phyloP scores from a whole-genome alignment of 1,139 yeast genomes.

The Sugiyamaella neomexicana region DNA sequence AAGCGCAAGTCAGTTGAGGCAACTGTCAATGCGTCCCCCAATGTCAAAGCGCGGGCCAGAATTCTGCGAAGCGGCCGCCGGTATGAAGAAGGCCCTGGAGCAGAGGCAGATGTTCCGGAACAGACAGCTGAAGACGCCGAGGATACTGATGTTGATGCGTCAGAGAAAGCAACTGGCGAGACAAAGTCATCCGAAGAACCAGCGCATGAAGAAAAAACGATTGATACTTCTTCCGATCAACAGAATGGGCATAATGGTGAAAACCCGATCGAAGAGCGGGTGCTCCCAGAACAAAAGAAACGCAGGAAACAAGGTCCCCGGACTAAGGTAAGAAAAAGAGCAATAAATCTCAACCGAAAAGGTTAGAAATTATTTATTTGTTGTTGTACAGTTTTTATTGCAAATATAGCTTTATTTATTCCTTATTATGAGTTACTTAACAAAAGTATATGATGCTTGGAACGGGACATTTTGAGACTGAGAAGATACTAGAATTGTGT shows the following conservation, averaged over 20 bases:
- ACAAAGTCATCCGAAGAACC: too few species aligned
- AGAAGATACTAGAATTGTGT: background rate
- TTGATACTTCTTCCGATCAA: too few species aligned
- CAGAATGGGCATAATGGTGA: too few species aligned
- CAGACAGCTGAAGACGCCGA: background rate
- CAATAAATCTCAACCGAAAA: slow-evolving; percentile 11
- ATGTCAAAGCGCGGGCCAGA: slow-evolving; percentile 3
- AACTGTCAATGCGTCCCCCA: background rate
- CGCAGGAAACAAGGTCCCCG: background rate
- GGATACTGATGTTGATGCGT: background rate
- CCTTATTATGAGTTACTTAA: background rate
- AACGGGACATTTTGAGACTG: background rate
- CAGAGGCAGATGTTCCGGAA: slow-evolving; percentile 8
- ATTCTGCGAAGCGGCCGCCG: slow-evolving; percentile 15
- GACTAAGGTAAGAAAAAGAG: slow-evolving; percentile 7
- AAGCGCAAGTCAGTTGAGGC: slow-evolving; percentile 1
- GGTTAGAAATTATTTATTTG: slow-evolving; percentile 2
- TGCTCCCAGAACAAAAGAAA: slow-evolving; percentile 1
- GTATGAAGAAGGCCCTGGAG: slow-evolving; percentile 14
- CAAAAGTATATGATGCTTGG: slow-evolving; percentile 1
- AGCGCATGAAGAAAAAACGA: too few species aligned
- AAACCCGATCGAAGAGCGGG: background rate
- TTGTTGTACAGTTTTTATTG: slow-evolving; percentile 1
- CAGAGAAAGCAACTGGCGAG: too few species aligned
- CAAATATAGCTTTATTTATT: background rate